phyloP scores from a whole-genome alignment of 2,329 filamentous ascomycete species.

The Furcasterigmium sp. region DNA sequence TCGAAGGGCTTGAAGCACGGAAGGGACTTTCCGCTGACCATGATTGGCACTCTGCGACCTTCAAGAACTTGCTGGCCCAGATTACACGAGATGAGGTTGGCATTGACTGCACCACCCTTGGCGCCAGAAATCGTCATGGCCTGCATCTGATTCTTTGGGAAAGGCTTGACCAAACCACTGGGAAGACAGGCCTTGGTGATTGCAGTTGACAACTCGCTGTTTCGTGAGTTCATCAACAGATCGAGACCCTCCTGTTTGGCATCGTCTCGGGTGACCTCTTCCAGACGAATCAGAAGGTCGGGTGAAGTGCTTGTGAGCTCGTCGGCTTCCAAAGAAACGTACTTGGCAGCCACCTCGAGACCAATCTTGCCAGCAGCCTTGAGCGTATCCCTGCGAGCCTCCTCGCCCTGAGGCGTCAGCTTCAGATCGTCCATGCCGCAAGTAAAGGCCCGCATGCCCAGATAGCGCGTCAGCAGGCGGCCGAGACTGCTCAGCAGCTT shows the following conservation, averaged over 20 bases:
- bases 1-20: constrained; percentile 94
- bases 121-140: constrained; percentile 96
- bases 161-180: constrained; percentile 77
- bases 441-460: constrained; percentile 92
- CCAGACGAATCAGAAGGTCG: constrained; percentile 71
- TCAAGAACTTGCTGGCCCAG: constrained; percentile 95
- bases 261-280: constrained; percentile 87
- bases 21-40: constrained; percentile 95
- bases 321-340: constrained; percentile 73
- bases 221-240: constrained; percentile 71
- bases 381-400: constrained; percentile 62
- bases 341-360: constrained; percentile 74
- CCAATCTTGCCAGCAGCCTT: constrained; percentile 64
- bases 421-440: constrained; percentile 96
- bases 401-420: constrained; percentile 75
- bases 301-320: constrained; percentile 59
- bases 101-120: constrained; percentile 89
- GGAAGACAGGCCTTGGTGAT: constrained; percentile 81
- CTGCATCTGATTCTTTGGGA: constrained; percentile 98
- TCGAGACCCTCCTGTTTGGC: constrained; percentile 89
- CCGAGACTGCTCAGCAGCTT: constrained; percentile 86
- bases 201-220: constrained; percentile 65
- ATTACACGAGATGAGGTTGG: constrained; percentile 96
- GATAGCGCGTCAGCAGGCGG: constrained; percentile 78
- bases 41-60: constrained; percentile 87